Conservation (phyloP, 2,329 filamentous ascomycete species). For the Scedosporium apiospermum region DNA sequence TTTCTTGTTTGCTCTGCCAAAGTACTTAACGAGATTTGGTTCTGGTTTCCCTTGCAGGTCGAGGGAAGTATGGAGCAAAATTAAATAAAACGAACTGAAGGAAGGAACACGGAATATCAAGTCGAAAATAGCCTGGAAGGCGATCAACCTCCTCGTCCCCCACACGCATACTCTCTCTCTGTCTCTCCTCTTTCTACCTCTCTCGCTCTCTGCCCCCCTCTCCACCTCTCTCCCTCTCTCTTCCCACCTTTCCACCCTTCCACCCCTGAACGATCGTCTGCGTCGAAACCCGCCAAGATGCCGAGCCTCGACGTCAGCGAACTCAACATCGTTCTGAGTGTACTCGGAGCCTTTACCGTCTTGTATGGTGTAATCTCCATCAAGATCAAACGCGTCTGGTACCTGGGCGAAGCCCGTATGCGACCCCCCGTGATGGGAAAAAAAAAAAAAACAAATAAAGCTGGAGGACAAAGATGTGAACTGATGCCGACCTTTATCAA, state of each 20-base stretch:
- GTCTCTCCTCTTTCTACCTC: no score
- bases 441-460: no score
- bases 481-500: background rate
- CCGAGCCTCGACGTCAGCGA: slow-evolving; percentile 14
- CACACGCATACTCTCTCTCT: no score
- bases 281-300: slow-evolving; percentile 10
- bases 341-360: slow-evolving; percentile 32
- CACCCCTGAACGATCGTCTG: background rate
- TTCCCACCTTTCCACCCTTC: background rate
- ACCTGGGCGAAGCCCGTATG: slow-evolving; percentile 44
- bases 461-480: background rate
- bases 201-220: no score
- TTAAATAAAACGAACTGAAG: no score
- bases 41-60: no score
- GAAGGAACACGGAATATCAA: no score
- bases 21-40: no score
- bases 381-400: slow-evolving; percentile 43
- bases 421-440: slow-evolving; percentile 2
- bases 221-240: background rate
- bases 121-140: no score
- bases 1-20: no score
- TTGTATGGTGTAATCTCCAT: slow-evolving; percentile 40
- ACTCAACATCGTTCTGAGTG: slow-evolving; percentile 12
- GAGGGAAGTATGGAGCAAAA: no score
- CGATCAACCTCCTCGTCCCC: no score